Base-by-base conservation (phyloP, 305 asterid genomes). In the Solanum hybrid region DNA sequence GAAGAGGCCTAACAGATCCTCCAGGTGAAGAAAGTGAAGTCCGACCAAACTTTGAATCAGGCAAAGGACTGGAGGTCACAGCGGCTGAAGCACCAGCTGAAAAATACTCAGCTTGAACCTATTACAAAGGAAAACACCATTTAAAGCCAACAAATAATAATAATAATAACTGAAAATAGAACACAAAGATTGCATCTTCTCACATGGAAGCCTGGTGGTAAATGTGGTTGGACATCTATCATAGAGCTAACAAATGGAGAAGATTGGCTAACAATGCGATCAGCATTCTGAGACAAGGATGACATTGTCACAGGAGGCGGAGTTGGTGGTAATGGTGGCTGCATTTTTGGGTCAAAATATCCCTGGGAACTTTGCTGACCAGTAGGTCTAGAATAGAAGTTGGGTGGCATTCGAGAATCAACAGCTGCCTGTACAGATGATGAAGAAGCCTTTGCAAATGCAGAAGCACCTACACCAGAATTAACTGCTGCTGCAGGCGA, bases 21-120 rank as follows among this genome's bases (percentile, higher is more conserved):
- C 93, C 91, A 51, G 96, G 93, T 79, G 98, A 96, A 88, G 99
- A 91, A 80, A 89, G 93, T 76, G 97, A 89, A 77, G 94, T 72
- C 90, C 97, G 92, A 88, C 94, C 95, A 51, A 90, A 93, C 89
- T 95, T 95, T 36, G 91, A 79, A 91, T 95, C 96, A 13, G 94
- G 89, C 90, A 91, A 75, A 46, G 93, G 92, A 88, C 90, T 90
- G 34, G 98, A 93, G 78, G 94, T 88, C 79, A 66, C 78, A 75
- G 93, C 81, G 34, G 90, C 26, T 89, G 98, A 91, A 92, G 92
- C 87, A 89, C 92, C 92, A 17, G 87, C 51, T 78, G 96, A 91
- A 81, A 77, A 80, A 89, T 94, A 95, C 40, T 95, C 99, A 10
- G 95, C 85, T 91, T 94, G 98, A 90, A 92, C 97, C 98, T 95